These are phyloP conservation scores for Rhizophagus clarus DNA, from an alignment of 192 early-diverging fungal genomes.

Conservation along the genomic window DNA sequence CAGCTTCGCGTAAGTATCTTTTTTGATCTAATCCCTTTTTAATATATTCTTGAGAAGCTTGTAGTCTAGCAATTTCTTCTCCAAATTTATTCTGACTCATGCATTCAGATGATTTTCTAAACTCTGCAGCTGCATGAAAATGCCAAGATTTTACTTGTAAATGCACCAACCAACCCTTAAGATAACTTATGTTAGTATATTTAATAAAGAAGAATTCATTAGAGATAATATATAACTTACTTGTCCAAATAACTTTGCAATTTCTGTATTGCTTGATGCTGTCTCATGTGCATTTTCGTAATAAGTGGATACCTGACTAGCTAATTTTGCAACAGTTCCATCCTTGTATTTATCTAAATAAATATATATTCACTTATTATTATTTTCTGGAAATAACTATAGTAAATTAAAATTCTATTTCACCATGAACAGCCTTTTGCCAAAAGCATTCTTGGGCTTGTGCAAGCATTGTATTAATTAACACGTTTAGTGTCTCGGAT, in stretches of 20 bases:
- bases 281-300: slow-evolving; percentile 71
- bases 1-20: slow-evolving; percentile 41
- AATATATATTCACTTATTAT: not conserved
- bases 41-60: slow-evolving; percentile 52
- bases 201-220: not conserved
- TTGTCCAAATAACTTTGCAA: slow-evolving; percentile 18
- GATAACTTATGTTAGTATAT: slow-evolving; percentile 19
- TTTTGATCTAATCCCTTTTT: slow-evolving; percentile 45
- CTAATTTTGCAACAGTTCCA: slow-evolving; percentile 74
- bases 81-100: slow-evolving; percentile 77
- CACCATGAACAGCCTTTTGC: slow-evolving; percentile 74
- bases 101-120: slow-evolving; percentile 74
- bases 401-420: slow-evolving; percentile 10
- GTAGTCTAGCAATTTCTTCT: slow-evolving; percentile 81
- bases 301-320: slow-evolving; percentile 69
- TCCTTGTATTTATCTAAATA: slow-evolving; percentile 76
- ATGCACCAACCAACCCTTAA: slow-evolving; percentile 45
- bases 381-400: not conserved
- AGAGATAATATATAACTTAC: not conserved
- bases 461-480: slow-evolving; percentile 81
- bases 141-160: slow-evolving; percentile 76
- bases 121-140: slow-evolving; percentile 78
- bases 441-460: slow-evolving; percentile 96
- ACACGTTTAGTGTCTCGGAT: slow-evolving; percentile 63
- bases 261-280: slow-evolving; percentile 55